phyloP scores from a whole-genome alignment of 2,329 filamentous ascomycete species.

The Colletotrichum tropicale region DNA sequence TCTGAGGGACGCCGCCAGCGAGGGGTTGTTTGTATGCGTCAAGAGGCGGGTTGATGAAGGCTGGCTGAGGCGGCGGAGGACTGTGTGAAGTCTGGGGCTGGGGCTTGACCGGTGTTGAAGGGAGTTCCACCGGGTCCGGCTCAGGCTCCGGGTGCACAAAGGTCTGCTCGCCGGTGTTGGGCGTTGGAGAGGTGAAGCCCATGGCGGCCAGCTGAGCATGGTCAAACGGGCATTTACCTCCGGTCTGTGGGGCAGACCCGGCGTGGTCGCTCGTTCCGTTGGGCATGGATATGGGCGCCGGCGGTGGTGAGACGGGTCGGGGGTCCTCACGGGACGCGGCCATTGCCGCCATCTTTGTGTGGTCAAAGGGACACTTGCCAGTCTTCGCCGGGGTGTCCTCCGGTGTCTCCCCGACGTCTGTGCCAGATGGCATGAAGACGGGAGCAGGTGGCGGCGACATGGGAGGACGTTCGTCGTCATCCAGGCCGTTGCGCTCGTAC shows the following conservation, averaged over 20 bases:
- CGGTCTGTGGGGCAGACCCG: constrained; percentile 25
- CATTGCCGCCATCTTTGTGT: constrained; percentile 47
- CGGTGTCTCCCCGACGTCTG: constrained; percentile 24
- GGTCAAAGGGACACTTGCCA: constrained; percentile 65
- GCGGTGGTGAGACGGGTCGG: constrained; percentile 57
- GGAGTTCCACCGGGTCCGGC: constrained; percentile 19
- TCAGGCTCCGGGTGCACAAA: neutral
- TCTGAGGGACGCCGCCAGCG: constrained; percentile 55
- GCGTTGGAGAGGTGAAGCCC: constrained; percentile 20
- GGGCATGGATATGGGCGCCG: constrained; percentile 59
- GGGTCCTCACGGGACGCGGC: constrained; percentile 13
- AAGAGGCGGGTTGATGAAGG: constrained; percentile 54
- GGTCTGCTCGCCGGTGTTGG: constrained; percentile 11
- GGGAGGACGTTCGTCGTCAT: constrained; percentile 47
- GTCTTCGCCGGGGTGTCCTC: constrained; percentile 25
- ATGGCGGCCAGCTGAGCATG: constrained; percentile 48
- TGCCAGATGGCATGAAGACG: constrained; percentile 51
- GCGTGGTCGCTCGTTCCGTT: constrained; percentile 30
- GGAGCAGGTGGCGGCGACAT: constrained; percentile 64
- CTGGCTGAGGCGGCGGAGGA: constrained; percentile 42
- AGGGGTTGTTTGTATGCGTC: constrained; percentile 33
- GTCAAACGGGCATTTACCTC: constrained; percentile 65
- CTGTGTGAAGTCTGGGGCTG: constrained; percentile 23
- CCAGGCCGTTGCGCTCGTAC: constrained; percentile 44
- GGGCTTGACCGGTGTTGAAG: constrained; percentile 24